Conservation (phyloP, 2,329 filamentous ascomycete species). For the Fusarium redolens region DNA sequence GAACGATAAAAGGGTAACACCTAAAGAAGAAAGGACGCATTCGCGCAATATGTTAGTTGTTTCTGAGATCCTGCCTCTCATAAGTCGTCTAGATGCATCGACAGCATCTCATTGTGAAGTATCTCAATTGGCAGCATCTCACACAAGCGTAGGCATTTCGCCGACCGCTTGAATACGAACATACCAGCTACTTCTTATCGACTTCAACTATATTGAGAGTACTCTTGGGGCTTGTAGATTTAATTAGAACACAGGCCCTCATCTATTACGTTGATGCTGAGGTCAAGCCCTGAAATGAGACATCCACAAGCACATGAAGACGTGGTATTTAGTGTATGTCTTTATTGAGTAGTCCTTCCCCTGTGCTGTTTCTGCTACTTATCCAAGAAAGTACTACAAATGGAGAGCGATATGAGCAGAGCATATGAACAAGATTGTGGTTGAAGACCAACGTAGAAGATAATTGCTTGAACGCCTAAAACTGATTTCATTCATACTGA, state of each 20-base stretch:
- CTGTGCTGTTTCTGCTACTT: background rate
- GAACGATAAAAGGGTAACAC: background rate
- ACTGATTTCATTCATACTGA: constrained; percentile 31
- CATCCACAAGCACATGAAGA: background rate
- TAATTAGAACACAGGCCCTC: background rate
- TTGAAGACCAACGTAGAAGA: background rate
- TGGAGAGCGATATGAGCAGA: background rate
- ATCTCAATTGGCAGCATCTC: background rate
- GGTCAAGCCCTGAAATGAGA: background rate
- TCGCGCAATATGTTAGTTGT: background rate
- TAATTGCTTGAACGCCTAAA: constrained; percentile 24
- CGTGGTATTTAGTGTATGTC: background rate
- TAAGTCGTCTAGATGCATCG: too few relatives aligned
- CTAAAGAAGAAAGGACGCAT: background rate
- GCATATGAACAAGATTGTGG: background rate
- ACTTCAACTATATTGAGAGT: background rate
- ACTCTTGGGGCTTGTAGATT: background rate
- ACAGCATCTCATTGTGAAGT: background rate
- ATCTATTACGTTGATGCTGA: background rate
- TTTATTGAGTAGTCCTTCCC: background rate
- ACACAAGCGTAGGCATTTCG: background rate
- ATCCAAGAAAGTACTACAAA: too few relatives aligned
- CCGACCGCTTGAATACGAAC: background rate
- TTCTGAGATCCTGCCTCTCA: background rate
- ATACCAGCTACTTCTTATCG: background rate